Evolutionary conservation across 306 rosid species (phyloP), one percentile per base, ranked within the genome.

Genomic region (Sphenostylis stenocarpa): DNA sequence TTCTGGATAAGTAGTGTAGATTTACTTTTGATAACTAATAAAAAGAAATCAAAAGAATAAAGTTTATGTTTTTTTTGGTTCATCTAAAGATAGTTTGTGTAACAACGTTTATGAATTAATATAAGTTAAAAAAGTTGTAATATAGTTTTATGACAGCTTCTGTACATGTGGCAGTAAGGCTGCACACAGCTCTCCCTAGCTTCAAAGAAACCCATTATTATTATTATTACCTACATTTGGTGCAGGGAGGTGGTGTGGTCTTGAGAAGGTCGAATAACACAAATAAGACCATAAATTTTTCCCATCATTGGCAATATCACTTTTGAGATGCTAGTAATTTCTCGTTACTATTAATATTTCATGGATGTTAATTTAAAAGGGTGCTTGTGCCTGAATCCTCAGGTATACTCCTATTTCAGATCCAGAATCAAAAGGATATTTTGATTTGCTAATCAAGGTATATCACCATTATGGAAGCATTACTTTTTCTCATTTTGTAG

Each of bases 381-480:
- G 80, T 72, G 38, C 28, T 43, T 60, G 17, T 75, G 57, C 72
- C 48, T 70, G 66, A 67, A 68, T 65, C 81, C 61, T 39, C 86
- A 96, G 99, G 91, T 93, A 96, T 75, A 96, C 99, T 81, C 99
- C 99, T 9, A 91, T 96, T 75, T 96, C 98, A 11, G 98, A 96
- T 87, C 89, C 98, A 53, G 97, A 96, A 53, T 60, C 96, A 3
- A 88, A 86, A 73, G 99, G 99, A 77, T 87, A 89, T 83, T 96
- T 96, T 91, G 99, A 96, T 85, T 85, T 96, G 80, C 76, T 96
- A 69, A 87, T 96, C 80, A 96, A 96, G 99, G 99, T 96, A 67
- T 60, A 80, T 69, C 67, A 28, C 23, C 73, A 77, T 55, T 65
- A 38, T 62, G 41, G 26, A 56, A 52, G 39, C 39, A 67, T 33